Evolutionary conservation across 78 protist genomes (phyloP), one percentile per base, ranked within the genome.

Genomic region (Dictyostelium brefeldianum): DNA sequence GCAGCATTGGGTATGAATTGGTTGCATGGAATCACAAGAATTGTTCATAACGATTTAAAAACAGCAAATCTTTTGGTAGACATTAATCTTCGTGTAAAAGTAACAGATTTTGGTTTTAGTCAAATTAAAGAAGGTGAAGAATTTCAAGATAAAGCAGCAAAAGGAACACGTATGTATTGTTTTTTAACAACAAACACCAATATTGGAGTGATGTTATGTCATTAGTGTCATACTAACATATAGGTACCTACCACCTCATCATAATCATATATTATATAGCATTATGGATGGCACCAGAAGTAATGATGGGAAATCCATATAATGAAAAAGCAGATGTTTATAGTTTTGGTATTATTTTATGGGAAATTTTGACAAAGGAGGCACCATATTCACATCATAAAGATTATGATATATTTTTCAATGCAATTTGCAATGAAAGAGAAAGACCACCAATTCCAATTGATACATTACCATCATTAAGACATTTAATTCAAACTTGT

Each of bases 1-100:
- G 96, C 96, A 17, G 96, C 95, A 14, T 75, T 90, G 22, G 96
- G 96, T 25, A 95, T 95, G 96, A 95, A 90, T 73, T 95, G 96
- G 96, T 87, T 95, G n/a, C 96, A 95, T 53, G 92, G 96, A 25
- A 74, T 80, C 50, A 83, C 91, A 14, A 70, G 89, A 53, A 87
- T 95, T 22, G 89, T 95, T 43, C 96, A 95, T 75, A 71, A 92
- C 25, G 96, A 83, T 67, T 53, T 89, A 22, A 83, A 94, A 59
- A 78, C 91, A 22, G 83, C 90, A 43, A 92, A 92, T 70, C 90
- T 92, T n/a, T 79, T 92, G 53, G 78, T 92, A 10, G 96, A 92
- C 25, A 90, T 80, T 51, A 90, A 90, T 25, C 78, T 90, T 4
- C 29, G 89, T 31, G 81, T 81, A 4, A 90, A 90, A 65, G 89